Conservation (phyloP, 2,329 filamentous ascomycete genomes). For the Pseudogymnoascus sp. region DNA sequence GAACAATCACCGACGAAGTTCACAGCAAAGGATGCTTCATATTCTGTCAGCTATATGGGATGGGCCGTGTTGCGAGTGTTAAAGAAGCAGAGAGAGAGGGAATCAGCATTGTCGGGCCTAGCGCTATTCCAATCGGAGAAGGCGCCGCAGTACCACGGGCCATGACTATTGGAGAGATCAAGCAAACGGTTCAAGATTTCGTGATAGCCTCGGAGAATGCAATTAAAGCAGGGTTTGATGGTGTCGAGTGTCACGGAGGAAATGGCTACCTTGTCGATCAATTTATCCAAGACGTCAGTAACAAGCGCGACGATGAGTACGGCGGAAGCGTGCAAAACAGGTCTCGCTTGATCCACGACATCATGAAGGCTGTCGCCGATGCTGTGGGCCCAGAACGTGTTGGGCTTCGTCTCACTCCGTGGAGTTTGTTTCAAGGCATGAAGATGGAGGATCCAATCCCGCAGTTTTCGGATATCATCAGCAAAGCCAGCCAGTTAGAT, state of each 20-base stretch:
- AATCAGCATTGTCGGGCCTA: constrained; percentile 11
- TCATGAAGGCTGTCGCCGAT: constrained; percentile 39
- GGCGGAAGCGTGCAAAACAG: constrained; percentile 42
- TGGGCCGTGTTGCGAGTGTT: constrained; percentile 38
- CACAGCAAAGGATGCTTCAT: constrained; percentile 51
- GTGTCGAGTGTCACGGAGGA: constrained; percentile 36
- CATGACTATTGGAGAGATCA: constrained; percentile 32
- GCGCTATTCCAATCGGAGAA: constrained; percentile 18
- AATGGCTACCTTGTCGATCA: constrained; percentile 48
- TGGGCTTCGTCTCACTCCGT: constrained; percentile 53
- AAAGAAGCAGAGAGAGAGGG: constrained; percentile 14
- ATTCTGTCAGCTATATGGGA: constrained; percentile 51
- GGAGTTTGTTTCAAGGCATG: constrained; percentile 49
- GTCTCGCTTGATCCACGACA: constrained; percentile 42
- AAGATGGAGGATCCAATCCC: constrained; percentile 25
- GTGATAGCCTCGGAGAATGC: constrained; percentile 35
- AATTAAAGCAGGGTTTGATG: constrained; percentile 47
- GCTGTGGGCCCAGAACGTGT: constrained; percentile 45
- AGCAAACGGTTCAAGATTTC: constrained; percentile 32
- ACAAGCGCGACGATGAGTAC: constrained; percentile 45
- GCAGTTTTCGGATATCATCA: constrained; percentile 31
- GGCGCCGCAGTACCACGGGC: constrained; percentile 18
- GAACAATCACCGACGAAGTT: constrained; percentile 47
- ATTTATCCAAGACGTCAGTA: constrained; percentile 46
- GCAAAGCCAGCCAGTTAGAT: constrained; percentile 34